phyloP scores from a whole-genome alignment of 2,329 filamentous ascomycete species.

The Trichoderma guizhouense region DNA sequence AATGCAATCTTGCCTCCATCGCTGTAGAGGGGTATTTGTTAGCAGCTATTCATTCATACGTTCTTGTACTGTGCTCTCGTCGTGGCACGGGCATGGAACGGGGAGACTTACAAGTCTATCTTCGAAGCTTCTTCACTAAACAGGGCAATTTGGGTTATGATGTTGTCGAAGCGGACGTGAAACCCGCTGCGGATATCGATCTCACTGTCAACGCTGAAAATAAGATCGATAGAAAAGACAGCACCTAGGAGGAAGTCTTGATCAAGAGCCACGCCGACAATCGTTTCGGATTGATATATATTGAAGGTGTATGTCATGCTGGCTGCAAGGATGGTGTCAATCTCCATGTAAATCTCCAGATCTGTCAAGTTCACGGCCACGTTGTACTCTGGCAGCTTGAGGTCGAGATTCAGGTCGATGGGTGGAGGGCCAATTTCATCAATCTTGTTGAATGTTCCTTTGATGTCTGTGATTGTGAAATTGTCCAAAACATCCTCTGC shows the following conservation, averaged over 20 bases:
- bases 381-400: constrained; percentile 41
- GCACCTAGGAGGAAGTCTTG: constrained; percentile 43
- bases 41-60: neutral
- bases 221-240: constrained; percentile 49
- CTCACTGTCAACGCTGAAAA: constrained; percentile 44
- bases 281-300: constrained; percentile 45
- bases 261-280: constrained; percentile 40
- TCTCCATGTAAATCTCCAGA: constrained; percentile 49
- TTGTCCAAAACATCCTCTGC: constrained; percentile 26
- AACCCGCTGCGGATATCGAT: constrained; percentile 53
- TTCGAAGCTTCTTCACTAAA: constrained; percentile 48
- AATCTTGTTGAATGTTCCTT: constrained; percentile 31
- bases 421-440: constrained; percentile 24
- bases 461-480: neutral
- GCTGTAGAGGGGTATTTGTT: constrained; percentile 29
- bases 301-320: constrained; percentile 47
- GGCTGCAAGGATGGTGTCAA: constrained; percentile 42
- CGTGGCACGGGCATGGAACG: neutral
- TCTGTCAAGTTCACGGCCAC: constrained; percentile 48
- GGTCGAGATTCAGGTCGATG: constrained; percentile 42
- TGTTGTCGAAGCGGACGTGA: constrained; percentile 52
- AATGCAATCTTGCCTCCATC: constrained; percentile 55
- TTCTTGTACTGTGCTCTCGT: neutral
- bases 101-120: constrained; percentile 45
- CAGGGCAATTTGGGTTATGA: constrained; percentile 46